These are phyloP conservation scores for Craspedostauros australis DNA, from an alignment of 108 stramenopile species.

Conservation along the genomic window DNA sequence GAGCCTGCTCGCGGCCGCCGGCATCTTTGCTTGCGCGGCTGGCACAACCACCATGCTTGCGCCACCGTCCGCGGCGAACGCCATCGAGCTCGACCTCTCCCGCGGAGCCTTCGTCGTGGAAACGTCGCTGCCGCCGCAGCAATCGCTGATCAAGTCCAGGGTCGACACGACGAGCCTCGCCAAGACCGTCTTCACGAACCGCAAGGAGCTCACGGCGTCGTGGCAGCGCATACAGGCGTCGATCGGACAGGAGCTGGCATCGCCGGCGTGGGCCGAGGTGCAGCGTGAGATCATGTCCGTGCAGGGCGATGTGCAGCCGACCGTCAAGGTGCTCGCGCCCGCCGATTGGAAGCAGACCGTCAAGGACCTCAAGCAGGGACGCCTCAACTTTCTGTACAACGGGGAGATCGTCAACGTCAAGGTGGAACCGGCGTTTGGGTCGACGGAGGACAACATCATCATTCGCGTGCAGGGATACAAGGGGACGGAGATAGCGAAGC, in stretches of 20 bases:
- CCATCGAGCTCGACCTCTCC: too few relatives aligned
- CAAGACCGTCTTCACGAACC: slow-evolving; percentile 11
- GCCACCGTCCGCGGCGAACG: too few relatives aligned
- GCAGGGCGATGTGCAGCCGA: slow-evolving; percentile 9
- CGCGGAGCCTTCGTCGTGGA: too few relatives aligned
- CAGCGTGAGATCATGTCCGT: slow-evolving; percentile 7
- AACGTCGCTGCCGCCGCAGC: too few relatives aligned
- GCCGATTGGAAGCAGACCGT: slow-evolving; percentile 5
- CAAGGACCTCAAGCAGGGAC: slow-evolving; percentile 6
- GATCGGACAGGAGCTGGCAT: slow-evolving; percentile 6
- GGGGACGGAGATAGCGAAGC: background rate
- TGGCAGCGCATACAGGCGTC: background rate
- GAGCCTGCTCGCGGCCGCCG: too few relatives aligned
- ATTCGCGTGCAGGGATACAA: slow-evolving; percentile 18
- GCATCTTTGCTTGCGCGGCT: too few relatives aligned
- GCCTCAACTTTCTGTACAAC: slow-evolving; percentile 15
- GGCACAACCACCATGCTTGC: too few relatives aligned
- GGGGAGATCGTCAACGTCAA: slow-evolving; percentile 19
- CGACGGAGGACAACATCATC: slow-evolving; percentile 14
- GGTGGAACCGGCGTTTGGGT: slow-evolving; percentile 3
- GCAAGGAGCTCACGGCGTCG: slow-evolving; percentile 9
- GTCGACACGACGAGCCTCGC: slow-evolving; percentile 1
- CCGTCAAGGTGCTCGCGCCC: slow-evolving; percentile 4
- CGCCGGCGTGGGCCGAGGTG: slow-evolving; percentile 13
- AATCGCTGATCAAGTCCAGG: slow-evolving; percentile 2